phyloP scores from a whole-genome alignment of 2,329 filamentous ascomycete genomes.

The Saccharata proteae region DNA sequence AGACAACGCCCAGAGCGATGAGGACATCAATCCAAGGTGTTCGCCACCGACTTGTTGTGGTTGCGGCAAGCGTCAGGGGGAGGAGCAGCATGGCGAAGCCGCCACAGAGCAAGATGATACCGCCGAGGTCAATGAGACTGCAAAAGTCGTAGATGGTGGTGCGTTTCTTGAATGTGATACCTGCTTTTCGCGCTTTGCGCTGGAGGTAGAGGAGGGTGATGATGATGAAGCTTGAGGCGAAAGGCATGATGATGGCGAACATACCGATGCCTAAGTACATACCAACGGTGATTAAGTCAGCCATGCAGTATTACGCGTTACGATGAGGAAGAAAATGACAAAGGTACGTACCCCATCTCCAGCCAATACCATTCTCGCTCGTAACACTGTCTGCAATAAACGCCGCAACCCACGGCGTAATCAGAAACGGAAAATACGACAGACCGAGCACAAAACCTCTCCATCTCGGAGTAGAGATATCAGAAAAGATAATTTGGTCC shows the following conservation, averaged over 20 bases:
- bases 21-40: constrained; percentile 35
- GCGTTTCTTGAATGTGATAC: constrained; percentile 16
- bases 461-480: constrained; percentile 30
- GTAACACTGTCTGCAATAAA: constrained; percentile 30
- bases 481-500: constrained; percentile 30
- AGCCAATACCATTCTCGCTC: constrained; percentile 23
- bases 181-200: constrained; percentile 18
- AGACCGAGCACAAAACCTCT: constrained; percentile 28
- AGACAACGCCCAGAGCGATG: constrained; percentile 30
- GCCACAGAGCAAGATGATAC: constrained; percentile 34
- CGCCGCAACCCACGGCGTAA: constrained; percentile 30
- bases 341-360: constrained; percentile 30
- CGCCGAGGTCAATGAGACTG: constrained; percentile 28
- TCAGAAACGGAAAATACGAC: constrained; percentile 28
- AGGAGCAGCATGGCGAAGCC: constrained; percentile 38
- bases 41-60: constrained; percentile 29
- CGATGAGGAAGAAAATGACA: background rate
- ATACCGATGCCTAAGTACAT: constrained; percentile 23
- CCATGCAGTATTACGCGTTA: no score
- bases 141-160: constrained; percentile 23
- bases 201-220: constrained; percentile 27
- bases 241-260: constrained; percentile 31
- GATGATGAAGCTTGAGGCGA: constrained; percentile 24
- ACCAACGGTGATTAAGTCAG: no score
- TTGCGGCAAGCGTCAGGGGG: constrained; percentile 35